Evolutionary conservation across 345 rosid genomes (phyloP).

Genomic region (Moringa oleifera): DNA sequence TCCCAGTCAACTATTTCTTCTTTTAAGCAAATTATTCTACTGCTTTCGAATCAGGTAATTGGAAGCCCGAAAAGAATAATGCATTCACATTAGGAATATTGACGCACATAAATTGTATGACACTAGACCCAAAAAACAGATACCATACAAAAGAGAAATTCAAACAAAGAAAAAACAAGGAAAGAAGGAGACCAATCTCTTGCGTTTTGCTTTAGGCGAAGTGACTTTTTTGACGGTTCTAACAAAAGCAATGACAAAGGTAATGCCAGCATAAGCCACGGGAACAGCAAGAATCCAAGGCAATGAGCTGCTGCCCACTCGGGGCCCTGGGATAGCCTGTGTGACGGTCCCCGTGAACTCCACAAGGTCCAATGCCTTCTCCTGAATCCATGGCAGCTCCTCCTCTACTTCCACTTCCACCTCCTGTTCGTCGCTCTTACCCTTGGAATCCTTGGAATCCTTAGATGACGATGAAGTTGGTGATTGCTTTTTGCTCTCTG

Average conservation of each 20-base stretch:
- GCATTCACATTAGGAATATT: neutral
- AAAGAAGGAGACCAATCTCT: constrained; percentile 45
- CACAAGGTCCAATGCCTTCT: constrained; percentile 84
- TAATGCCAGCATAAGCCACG: constrained; percentile 61
- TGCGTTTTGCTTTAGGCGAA: constrained; percentile 71
- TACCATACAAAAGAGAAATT: neutral
- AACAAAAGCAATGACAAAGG: constrained; percentile 74
- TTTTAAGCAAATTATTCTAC: no score
- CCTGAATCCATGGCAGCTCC: constrained; percentile 90
- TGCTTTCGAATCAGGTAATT: neutral
- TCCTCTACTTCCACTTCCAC: constrained; percentile 75
- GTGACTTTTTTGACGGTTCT: constrained; percentile 65
- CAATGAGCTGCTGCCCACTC: constrained; percentile 79
- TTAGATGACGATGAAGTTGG: no score
- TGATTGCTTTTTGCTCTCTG: constrained; percentile 19
- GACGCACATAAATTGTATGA: no score
- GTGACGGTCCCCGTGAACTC: constrained; percentile 90
- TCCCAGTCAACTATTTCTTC: no score
- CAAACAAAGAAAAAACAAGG: neutral
- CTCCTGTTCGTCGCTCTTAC: constrained; percentile 17
- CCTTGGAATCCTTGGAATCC: constrained; percentile 14
- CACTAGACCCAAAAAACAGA: no score
- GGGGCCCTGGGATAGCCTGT: constrained; percentile 93
- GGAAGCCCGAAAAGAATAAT: neutral
- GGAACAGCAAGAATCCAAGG: constrained; percentile 97